Evolutionary conservation across 768 basidiomycete species (phyloP).

Genomic region (Russula compacta): DNA sequence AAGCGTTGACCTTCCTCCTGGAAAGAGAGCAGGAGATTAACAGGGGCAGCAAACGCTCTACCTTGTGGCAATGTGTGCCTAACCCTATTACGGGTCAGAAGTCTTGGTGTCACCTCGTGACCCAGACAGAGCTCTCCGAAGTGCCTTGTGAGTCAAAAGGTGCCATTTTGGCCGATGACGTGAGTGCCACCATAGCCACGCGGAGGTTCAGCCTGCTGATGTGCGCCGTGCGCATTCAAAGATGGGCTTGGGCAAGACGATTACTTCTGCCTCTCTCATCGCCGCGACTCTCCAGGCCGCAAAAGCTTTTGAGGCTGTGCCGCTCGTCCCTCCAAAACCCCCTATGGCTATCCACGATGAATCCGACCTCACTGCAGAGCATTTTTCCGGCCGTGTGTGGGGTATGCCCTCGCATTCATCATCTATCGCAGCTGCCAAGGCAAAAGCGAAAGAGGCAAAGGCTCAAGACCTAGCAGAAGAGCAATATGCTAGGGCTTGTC

Average conservation of each 20-base stretch:
- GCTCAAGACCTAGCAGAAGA: conserved; percentile 64
- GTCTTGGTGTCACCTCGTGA: conserved; percentile 81
- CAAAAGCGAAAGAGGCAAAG: conserved; percentile 57
- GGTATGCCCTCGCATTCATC: conserved; percentile 58
- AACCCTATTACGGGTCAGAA: conserved; percentile 39
- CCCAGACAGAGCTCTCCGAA: conserved; percentile 60
- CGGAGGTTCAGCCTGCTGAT: background rate
- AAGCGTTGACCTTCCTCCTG: conserved; percentile 90
- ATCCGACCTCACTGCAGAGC: conserved; percentile 34
- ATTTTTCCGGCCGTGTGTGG: conserved; percentile 77
- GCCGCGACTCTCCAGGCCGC: conserved; percentile 76
- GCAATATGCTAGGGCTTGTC: conserved; percentile 56
- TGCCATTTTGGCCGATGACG: conserved; percentile 94
- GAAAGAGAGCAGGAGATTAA: conserved; percentile 71
- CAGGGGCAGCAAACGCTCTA: conserved; percentile 54
- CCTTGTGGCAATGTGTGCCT: conserved; percentile 57
- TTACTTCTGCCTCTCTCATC: conserved; percentile 89
- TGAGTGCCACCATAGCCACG: conserved; percentile 33
- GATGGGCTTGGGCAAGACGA: conserved; percentile 99
- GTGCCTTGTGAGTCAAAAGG: conserved; percentile 72
- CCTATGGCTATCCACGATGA: conserved; percentile 25
- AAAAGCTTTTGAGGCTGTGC: conserved; percentile 45
- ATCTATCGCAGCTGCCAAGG: conserved; percentile 33
- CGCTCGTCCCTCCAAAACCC: conserved; percentile 38
- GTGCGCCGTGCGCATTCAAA: conserved; percentile 26